Base-by-base conservation (phyloP, 768 basidiomycete species). In the Trametes cingulata region DNA sequence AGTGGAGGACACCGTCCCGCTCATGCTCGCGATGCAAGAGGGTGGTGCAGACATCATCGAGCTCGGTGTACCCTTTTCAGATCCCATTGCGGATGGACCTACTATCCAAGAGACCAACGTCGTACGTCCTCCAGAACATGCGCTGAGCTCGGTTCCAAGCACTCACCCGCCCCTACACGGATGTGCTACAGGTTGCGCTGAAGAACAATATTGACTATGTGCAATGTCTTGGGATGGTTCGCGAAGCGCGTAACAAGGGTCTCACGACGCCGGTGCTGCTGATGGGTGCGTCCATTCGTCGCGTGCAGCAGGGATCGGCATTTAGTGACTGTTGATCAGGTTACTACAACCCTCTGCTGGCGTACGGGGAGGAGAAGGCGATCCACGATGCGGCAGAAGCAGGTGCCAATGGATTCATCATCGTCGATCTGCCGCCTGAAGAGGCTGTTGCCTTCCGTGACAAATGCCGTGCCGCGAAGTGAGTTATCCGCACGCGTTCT, bases 381-480 rank as follows among this genome's bases (percentile, higher is more conserved):
- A 94, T 98, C 24, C 84, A 87, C 54, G 95, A 97, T 71, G 95
- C 95, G 2, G 81, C 77, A 46, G 86, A 87, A 58, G 94, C 93
- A 17, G 96, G 96, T 15, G 97, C 93, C 0, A 98, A 96, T 72
- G 97, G 97, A 1, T 99, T 95, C 71, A 95, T 98, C 66, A 86
- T 99, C 76, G 95, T 98, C 24, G 97, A 99, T 72, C 85, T 98
- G 27, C 97, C 97, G 35, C 97, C 97, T 14, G 95, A 98, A 75
- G 97, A 99, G 74, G 95, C 97, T 29, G 76, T 95, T 63, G 76
- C 81, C 24, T 98, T 99, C 81, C 84, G 95, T 39, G 83, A 88
- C 67, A 93, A 95, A 71, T 98, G 97, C 73, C 80, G 83, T 17
- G 84, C 80, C 61, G 80, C 86, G 37, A 84, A 85, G 96, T 97